Conservation (phyloP, 2,329 filamentous ascomycete genomes). For the Scleromitrula shiraiana region DNA sequence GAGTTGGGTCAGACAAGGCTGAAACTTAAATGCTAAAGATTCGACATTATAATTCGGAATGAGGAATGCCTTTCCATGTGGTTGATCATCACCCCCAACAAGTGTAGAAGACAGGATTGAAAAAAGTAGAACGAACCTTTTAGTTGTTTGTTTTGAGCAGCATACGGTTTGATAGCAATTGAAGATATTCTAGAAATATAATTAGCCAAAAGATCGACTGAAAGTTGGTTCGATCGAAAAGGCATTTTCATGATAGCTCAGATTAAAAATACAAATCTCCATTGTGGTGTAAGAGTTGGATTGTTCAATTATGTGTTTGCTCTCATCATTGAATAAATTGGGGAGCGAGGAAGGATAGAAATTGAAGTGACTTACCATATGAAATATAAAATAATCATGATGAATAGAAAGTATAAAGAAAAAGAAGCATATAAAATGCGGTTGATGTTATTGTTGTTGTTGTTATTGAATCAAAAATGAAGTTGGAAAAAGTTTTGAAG, state of each 20-base stretch:
- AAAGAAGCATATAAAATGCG: not conserved
- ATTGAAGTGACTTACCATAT: conserved; percentile 16
- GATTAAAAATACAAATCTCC: conserved; percentile 31
- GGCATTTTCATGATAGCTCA: conserved; percentile 24
- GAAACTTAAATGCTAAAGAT: conserved; percentile 34
- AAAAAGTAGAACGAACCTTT: conserved; percentile 27
- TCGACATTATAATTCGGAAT: conserved; percentile 32
- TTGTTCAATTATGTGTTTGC: conserved; percentile 32
- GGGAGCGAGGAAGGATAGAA: too few species aligned
- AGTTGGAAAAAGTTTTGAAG: conserved; percentile 4
- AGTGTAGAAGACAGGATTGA: not conserved
- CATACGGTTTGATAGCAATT: not conserved
- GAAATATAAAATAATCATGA: not conserved
- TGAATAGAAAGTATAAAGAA: not conserved
- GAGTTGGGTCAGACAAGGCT: conserved; percentile 37
- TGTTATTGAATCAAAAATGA: not conserved
- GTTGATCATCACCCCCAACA: conserved; percentile 30
- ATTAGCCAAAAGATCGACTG: not conserved
- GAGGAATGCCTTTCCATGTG: conserved; percentile 32
- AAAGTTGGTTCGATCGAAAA: not conserved
- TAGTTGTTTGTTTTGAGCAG: not conserved
- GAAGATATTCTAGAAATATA: not conserved
- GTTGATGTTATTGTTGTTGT: not conserved
- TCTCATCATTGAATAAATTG: conserved; percentile 35
- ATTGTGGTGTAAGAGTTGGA: conserved; percentile 36